Percentiles rank a stretch among this genome's conserved stretches.
phyloP scores from a whole-genome alignment of 108 stramenopile species.

The Skeletonema tropicum region DNA sequence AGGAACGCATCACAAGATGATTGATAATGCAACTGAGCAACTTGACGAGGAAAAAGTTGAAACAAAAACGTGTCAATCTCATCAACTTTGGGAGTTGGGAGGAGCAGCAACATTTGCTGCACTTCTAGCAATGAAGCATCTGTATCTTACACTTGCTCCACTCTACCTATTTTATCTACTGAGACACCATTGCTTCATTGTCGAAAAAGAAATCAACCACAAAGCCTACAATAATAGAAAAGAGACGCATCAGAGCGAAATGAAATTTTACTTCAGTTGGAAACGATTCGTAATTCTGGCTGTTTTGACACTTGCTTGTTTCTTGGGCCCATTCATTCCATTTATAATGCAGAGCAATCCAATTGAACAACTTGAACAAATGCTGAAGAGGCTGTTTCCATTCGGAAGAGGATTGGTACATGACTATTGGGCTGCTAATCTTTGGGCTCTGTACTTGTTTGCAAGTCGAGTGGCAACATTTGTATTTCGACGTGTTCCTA shows the following conservation, averaged over 20 bases:
- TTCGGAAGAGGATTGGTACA: conserved; percentile 95
- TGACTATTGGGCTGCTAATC: conserved; percentile 98
- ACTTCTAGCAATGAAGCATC: conserved; percentile 91
- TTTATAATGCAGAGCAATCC: conserved; percentile 48
- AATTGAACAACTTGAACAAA: conserved; percentile 63
- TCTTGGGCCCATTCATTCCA: conserved; percentile 75
- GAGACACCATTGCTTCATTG: conserved; percentile 66
- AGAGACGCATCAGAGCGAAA: not conserved
- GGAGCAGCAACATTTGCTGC: conserved; percentile 74
- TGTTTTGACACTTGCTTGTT: conserved; percentile 49
- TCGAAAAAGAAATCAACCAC: conserved; percentile 1
- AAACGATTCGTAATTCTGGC: conserved; percentile 65
- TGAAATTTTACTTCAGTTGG: conserved; percentile 41
- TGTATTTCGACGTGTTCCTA: conserved; percentile 2
- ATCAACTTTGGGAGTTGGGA: conserved; percentile 46
- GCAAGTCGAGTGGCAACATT: conserved; percentile 56
- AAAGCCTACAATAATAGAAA: conserved; percentile 2
- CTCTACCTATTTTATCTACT: conserved; percentile 87
- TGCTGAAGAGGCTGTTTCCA: conserved; percentile 90
- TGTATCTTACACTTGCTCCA: conserved; percentile 90
- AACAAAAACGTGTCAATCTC: not conserved
- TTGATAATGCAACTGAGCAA: not conserved
- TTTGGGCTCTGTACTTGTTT: conserved; percentile 92
- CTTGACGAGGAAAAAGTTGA: not conserved
- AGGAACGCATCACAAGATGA: conserved; percentile 27